These are phyloP conservation scores for Elymus sibiricus DNA, from an alignment of 176 grass and related monocot genomes.

Conservation along the genomic window DNA sequence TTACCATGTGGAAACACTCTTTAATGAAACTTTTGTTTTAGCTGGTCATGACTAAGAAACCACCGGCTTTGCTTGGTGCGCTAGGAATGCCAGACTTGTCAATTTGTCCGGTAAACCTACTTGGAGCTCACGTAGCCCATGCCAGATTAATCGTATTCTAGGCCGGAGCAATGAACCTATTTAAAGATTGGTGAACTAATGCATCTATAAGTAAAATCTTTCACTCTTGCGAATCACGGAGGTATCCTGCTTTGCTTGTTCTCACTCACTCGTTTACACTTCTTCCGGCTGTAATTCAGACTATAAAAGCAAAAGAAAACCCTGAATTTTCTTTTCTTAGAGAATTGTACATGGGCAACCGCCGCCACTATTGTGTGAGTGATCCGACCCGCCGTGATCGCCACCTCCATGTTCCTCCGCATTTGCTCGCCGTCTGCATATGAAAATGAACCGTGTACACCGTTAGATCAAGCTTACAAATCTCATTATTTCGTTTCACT, in stretches of 20 bases:
- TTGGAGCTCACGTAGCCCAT: background rate
- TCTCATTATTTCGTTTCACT: background rate
- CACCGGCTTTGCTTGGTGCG: no score
- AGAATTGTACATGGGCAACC: conserved; percentile 39
- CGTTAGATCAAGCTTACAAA: background rate
- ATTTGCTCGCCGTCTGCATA: conserved; percentile 35
- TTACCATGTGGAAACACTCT: no score
- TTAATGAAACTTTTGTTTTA: no score
- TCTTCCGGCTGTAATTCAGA: background rate
- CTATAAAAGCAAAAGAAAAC: background rate
- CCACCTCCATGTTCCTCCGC: conserved; percentile 8
- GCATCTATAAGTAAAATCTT: background rate
- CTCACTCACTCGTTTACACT: background rate
- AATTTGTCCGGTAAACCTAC: background rate
- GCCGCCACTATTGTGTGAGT: background rate
- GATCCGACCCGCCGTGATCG: background rate
- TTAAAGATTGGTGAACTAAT: background rate
- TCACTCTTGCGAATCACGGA: background rate
- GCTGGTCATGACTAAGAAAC: no score
- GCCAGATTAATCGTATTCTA: background rate
- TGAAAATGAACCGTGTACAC: background rate
- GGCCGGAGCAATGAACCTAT: background rate
- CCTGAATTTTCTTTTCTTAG: conserved; percentile 21
- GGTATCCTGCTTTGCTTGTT: background rate
- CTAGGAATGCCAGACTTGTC: no score